Base-by-base conservation (phyloP, 108 stramenopile genomes). In the Cylindrotheca closterium region DNA sequence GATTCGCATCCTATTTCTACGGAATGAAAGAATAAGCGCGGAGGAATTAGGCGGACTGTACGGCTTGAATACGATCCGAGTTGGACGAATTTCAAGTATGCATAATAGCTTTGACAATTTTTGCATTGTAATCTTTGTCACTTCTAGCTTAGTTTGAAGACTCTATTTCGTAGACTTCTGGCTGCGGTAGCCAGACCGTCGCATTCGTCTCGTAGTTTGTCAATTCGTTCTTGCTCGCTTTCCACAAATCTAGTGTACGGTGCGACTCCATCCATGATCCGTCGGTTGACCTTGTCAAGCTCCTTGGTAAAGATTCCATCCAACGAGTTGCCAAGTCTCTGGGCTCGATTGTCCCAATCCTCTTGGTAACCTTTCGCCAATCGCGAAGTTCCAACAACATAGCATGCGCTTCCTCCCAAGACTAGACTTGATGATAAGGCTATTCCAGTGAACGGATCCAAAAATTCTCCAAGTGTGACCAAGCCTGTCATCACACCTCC, bases 161-260 rank as follows among this genome's bases (percentile, higher is more conserved):
- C 84, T 58, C 69, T 54, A 48, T 71, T 80, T n/a, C 85, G 67
- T 17, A 89, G 57, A 30, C 51, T 79, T 23, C 69, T 70, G 19
- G 85, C 54, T 24, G 37, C 67, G 8, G 75, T 47, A 18, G 65
- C 48, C 2, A 79, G 33, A 17, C 34, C 74, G 33, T 89, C 83
- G 57, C 83, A 79, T 55, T 85, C 56, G 8, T 61, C 75, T 45
- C 55, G 23, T 30, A 90, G 61, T 18, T 61, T 59, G 17, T 68
- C 51, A 17, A 87, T 58, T 30, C 79, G 71, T 27, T 80, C 67
- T 30, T 70, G 60, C 62, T 87, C 85, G 8, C 77, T 77, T 37
- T 75, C 60, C 4, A 90, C 89, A 46, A 66, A 87, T 33, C 89
- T 58, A 7, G 83, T 80, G 60, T 85, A 90, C 12, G 89, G 89